A percentile compares a stretch with the other conserved stretches of the same genome.
These are phyloP conservation scores for Aspergillus phoenicis DNA, from an alignment of 2,329 filamentous ascomycete species.

Conservation along the genomic window DNA sequence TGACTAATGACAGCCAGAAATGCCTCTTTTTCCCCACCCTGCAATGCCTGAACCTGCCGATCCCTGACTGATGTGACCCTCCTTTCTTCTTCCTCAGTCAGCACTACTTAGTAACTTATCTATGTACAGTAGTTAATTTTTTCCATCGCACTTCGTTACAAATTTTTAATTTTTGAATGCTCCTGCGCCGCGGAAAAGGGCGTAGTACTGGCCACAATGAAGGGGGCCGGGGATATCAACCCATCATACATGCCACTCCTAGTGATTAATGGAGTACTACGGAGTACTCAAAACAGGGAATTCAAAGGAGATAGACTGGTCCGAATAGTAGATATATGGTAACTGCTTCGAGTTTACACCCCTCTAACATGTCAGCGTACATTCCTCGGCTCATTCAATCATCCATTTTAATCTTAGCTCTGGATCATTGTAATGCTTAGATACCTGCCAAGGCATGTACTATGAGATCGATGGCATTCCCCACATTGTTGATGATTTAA, in stretches of 20 bases:
- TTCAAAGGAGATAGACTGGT: no score
- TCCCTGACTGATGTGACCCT: background rate
- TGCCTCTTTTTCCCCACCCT: background rate
- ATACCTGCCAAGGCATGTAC: background rate
- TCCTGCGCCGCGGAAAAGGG: no score
- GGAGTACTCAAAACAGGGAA: no score
- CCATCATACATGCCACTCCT: no score
- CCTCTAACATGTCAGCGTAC: background rate
- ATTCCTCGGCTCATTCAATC: background rate
- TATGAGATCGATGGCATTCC: background rate
- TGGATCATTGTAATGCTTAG: background rate
- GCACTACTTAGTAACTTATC: no score
- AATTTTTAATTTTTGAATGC: no score
- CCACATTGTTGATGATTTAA: slow-evolving; percentile 2
- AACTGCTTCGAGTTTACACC: background rate
- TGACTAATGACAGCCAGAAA: slow-evolving; percentile 4
- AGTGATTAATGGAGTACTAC: no score
- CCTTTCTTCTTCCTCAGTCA: no score
- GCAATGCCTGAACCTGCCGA: slow-evolving; percentile 4
- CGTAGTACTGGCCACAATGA: no score
- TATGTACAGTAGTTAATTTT: no score
- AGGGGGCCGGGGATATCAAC: background rate
- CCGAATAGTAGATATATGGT: no score
- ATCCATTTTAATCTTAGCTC: background rate
- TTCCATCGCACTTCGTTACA: no score